phyloP scores from a whole-genome alignment of 768 basidiomycete genomes.

The Clitopilus passeckerianus region DNA sequence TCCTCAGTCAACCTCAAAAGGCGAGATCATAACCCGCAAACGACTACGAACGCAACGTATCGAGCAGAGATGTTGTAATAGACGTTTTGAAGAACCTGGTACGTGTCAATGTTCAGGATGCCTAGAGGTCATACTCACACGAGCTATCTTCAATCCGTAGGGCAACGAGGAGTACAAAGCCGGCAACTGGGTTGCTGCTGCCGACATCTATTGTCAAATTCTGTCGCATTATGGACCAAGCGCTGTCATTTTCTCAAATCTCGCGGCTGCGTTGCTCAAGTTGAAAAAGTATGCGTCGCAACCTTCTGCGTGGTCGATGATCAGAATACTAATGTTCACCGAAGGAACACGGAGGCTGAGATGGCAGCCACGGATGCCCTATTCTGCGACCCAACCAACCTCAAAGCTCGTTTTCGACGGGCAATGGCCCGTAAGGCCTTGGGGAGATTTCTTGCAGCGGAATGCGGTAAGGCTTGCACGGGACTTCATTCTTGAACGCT shows the following conservation, averaged over 20 bases:
- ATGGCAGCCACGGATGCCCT: slow-evolving; percentile 32
- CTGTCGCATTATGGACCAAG: slow-evolving; percentile 27
- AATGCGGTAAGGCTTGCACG: slow-evolving; percentile 16
- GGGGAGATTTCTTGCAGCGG: slow-evolving; percentile 17
- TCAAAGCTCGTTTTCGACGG: slow-evolving; percentile 34
- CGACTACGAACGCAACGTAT: not conserved
- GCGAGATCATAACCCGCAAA: not conserved
- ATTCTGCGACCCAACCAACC: slow-evolving; percentile 23
- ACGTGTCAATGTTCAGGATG: not conserved
- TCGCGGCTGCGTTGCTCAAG: slow-evolving; percentile 32
- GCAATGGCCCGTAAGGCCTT: slow-evolving; percentile 29
- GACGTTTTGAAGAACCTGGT: not conserved
- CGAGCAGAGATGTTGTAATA: not conserved
- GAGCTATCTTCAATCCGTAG: slow-evolving; percentile 9
- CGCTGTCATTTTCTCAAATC: slow-evolving; percentile 26
- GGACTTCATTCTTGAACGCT: not conserved
- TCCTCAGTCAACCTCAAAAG: not conserved
- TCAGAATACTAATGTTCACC: not conserved
- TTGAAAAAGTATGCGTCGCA: slow-evolving; percentile 21
- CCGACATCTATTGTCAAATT: slow-evolving; percentile 19
- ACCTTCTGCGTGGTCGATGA: not conserved
- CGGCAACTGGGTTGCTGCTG: slow-evolving; percentile 25
- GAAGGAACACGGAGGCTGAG: slow-evolving; percentile 34
- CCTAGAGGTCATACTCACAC: not conserved
- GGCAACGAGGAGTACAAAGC: slow-evolving; percentile 26